Conservation (phyloP, 208 protist genomes). For the Herpetomonas samuelpessoai region DNA sequence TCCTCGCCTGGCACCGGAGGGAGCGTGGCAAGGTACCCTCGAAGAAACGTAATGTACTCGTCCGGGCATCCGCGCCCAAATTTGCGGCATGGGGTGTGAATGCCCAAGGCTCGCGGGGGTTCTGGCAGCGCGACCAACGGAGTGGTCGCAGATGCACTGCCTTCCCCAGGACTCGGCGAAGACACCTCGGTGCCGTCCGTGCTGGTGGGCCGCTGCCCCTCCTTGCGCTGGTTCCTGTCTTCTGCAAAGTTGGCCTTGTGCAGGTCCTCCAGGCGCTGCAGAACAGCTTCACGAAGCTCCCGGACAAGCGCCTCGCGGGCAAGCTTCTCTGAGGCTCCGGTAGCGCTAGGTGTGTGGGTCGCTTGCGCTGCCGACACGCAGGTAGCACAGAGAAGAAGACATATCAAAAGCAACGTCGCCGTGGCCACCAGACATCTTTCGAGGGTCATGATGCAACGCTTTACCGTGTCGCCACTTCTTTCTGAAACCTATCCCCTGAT, state of each 20-base stretch:
- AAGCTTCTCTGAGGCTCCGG: not conserved
- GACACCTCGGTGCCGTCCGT: no score
- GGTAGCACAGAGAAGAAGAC: no score
- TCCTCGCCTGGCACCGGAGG: not conserved
- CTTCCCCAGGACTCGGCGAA: no score
- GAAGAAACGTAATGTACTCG: conserved; percentile 52
- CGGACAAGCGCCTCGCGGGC: not conserved
- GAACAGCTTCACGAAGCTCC: not conserved
- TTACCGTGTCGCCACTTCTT: no score
- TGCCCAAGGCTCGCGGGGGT: conserved; percentile 42
- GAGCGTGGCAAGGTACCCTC: conserved; percentile 9
- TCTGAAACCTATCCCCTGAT: no score
- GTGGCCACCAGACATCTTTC: no score
- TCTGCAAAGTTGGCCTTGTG: not conserved
- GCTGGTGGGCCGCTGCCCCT: not conserved
- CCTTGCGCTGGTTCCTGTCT: no score
- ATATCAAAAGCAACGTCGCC: no score
- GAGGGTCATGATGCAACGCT: no score
- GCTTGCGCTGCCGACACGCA: no score
- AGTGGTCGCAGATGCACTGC: no score
- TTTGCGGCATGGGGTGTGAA: conserved; percentile 59
- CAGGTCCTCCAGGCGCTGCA: not conserved
- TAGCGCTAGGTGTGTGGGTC: not conserved
- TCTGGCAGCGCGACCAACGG: conserved; percentile 25
- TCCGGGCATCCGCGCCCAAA: conserved; percentile 53